These are phyloP conservation scores for Leccinum pachyderme DNA, from an alignment of 1,284 basidiomycete species.

Conservation along the genomic window DNA sequence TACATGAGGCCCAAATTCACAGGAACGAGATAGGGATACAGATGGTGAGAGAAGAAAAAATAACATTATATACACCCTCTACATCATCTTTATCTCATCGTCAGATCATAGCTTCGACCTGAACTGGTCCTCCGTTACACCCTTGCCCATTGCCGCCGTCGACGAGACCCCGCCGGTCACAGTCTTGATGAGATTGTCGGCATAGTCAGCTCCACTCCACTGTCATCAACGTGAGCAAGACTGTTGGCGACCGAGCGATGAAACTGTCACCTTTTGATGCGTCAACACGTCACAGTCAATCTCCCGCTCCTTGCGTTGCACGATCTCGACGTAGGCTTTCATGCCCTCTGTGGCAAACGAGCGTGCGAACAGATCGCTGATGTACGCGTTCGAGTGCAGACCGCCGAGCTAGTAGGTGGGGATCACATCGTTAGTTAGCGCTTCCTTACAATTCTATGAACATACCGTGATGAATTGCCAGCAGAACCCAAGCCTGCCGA, in stretches of 20 bases:
- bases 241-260: not conserved
- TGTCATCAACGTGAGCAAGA: constrained; percentile 33
- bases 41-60: constrained; percentile 2
- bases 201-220: constrained; percentile 96
- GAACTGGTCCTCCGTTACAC: constrained; percentile 92
- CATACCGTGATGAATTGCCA: constrained; percentile 98
- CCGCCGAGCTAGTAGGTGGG: constrained; percentile 77
- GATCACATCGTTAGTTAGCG: constrained; percentile 4
- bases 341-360: constrained; percentile 89
- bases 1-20: not conserved
- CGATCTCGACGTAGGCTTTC: constrained; percentile 86
- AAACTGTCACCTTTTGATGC: constrained; percentile 66
- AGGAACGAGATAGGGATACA: constrained; percentile 6
- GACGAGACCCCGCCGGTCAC: constrained; percentile 95
- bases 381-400: constrained; percentile 96
- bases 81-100: not conserved
- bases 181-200: constrained; percentile 90
- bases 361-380: constrained; percentile 90
- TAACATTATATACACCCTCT: not conserved
- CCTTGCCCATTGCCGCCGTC: constrained; percentile 93
- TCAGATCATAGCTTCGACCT: constrained; percentile 49
- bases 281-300: constrained; percentile 90
- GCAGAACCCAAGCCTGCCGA: constrained; percentile 89
- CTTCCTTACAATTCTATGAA: constrained; percentile 10
- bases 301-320: constrained; percentile 86